Evolutionary conservation across 176 grass and related monocot genomes (phyloP).

Genomic region (Cenchrus purpureus): DNA sequence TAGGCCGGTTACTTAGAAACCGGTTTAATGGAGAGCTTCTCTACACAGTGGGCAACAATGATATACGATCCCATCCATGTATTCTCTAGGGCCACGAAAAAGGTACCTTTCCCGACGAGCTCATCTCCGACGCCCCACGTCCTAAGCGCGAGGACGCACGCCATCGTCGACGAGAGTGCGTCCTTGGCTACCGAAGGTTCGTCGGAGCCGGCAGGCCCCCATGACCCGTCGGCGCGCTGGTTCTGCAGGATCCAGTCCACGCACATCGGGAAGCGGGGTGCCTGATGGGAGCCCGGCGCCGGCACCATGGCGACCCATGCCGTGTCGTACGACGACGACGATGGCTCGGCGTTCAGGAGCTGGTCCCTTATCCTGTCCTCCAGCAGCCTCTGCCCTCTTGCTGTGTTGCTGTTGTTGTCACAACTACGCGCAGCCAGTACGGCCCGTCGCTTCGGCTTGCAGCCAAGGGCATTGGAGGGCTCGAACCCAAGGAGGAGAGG

Average conservation of each 20-base stretch:
- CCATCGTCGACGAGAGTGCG: constrained; percentile 53
- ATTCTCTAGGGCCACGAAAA: no score
- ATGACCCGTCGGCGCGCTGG: constrained; percentile 64
- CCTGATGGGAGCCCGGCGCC: constrained; percentile 19
- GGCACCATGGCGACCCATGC: constrained; percentile 66
- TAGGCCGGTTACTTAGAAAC: no score
- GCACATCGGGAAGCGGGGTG: constrained; percentile 53
- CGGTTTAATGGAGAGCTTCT: no score
- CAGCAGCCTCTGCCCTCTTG: neutral
- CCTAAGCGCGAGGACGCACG: constrained; percentile 63
- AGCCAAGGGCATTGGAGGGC: no score
- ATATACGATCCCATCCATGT: no score
- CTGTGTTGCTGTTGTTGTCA: no score
- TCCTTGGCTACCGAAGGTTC: constrained; percentile 35
- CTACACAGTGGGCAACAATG: no score
- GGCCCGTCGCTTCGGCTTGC: no score
- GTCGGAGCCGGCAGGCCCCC: constrained; percentile 5
- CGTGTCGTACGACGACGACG: no score
- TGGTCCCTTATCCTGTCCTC: neutral
- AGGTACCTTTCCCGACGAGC: constrained; percentile 52
- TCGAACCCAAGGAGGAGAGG: no score
- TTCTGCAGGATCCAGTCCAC: constrained; percentile 64
- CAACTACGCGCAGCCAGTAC: no score
- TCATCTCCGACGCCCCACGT: constrained; percentile 55
- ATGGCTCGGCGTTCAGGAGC: neutral